A percentile compares a stretch with the other conserved stretches of the same genome.
Conservation (phyloP, 176 grass and related monocot genomes). For the Melocanna baccifera region DNA sequence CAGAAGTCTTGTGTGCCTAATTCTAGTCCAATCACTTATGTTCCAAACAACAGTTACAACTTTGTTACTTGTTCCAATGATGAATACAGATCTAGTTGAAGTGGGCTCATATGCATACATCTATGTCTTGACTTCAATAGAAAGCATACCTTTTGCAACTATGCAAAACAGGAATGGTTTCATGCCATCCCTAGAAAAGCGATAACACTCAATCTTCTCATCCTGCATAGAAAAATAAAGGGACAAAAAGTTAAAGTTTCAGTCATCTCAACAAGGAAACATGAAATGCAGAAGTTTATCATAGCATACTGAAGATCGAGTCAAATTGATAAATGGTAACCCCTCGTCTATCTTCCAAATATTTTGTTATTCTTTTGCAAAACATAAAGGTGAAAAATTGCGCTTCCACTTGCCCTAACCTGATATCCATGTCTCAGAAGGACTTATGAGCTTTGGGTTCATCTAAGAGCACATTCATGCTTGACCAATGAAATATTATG, state of each 20-base stretch:
- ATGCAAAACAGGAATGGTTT: constrained; percentile 96
- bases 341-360: constrained; percentile 88
- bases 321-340: constrained; percentile 65
- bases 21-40: constrained; percentile 87
- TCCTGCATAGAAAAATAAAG: constrained; percentile 49
- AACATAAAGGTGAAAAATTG: constrained; percentile 2
- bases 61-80: constrained; percentile 46
- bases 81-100: constrained; percentile 34
- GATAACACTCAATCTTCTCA: constrained; percentile 89
- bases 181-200: constrained; percentile 97
- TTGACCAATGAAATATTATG: constrained; percentile 94
- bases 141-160: constrained; percentile 74
- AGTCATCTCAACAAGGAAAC: constrained; percentile 23
- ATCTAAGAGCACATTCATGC: constrained; percentile 80
- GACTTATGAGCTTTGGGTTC: constrained; percentile 96
- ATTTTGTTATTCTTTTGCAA: background rate
- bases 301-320: constrained; percentile 60
- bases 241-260: constrained; percentile 3
- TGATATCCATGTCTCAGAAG: constrained; percentile 97
- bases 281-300: background rate
- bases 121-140: constrained; percentile 13
- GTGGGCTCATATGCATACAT: constrained; percentile 1
- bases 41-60: constrained; percentile 85
- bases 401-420: constrained; percentile 41
- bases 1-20: constrained; percentile 85